Base-by-base conservation (phyloP, 1,284 basidiomycete genomes). In the Ceratobasidium theobromae region DNA sequence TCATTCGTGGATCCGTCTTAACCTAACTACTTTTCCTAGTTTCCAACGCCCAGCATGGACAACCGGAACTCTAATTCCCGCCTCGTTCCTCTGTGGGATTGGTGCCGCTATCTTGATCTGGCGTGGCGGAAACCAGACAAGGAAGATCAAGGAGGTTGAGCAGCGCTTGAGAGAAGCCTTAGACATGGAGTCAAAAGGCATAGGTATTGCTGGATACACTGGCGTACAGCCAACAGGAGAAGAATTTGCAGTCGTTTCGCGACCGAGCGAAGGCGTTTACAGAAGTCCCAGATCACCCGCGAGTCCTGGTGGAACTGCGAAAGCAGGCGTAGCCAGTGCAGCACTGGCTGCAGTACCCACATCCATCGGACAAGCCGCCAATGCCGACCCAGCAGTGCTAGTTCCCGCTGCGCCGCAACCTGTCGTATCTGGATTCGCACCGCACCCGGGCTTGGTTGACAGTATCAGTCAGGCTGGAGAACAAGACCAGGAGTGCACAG, bases 21-120 rank as follows among this genome's bases (percentile, higher is more conserved):
- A 16, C 18, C 49, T 18, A 18, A 9, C 45, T 48, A 18, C 11
- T 12, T 54, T 18, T 14, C 16, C 27, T 14, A 67, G 74, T 48
- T 74, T 75, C 67, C 65, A 76, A 43, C 72, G 81, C 23, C 81
- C 80, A 2, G 76, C 81, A 0, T 79, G 78, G 75, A 79, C 81
- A 2, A 82, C 81, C 0, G 91, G 86, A 0, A 81, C 80, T 14
- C 82, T 94, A 16, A 93, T 96, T 62, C 87, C 89, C 0, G 79
- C 80, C 1, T 84, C 84, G 27, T 93, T 95, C 76, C 77, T 90
- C 3, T 91, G 91, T 70, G 93, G 91, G 55, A 93, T 94, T 53
- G 76, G 79, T n/a, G 86, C 93, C 0, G 91, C 83, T 5, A 77
- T 93, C 3, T 78, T 90, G 60, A 94, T 94, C 71, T 93, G 87